phyloP scores from a whole-genome alignment of 441 rosid genomes.

The Metrosideros polymorpha region DNA sequence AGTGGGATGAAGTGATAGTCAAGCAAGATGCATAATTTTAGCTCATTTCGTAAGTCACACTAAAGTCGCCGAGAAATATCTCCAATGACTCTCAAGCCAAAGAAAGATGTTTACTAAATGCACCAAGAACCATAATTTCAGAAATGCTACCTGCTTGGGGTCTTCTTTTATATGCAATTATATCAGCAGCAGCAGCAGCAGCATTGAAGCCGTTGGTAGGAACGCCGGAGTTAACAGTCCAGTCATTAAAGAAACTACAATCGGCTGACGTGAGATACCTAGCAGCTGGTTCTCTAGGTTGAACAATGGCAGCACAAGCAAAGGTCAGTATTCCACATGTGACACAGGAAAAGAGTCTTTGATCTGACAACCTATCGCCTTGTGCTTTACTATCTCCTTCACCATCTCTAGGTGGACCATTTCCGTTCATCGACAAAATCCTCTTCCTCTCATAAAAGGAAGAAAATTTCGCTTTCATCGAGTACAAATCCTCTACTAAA shows the following conservation, averaged over 20 bases:
- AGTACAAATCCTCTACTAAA: slow-evolving; percentile 30
- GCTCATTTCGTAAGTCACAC: background rate
- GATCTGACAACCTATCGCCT: slow-evolving; percentile 64
- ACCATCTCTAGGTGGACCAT: slow-evolving; percentile 9
- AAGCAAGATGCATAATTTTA: background rate
- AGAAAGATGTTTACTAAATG: background rate
- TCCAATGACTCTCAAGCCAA: background rate
- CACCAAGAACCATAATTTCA: background rate
- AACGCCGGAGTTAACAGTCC: slow-evolving; percentile 58
- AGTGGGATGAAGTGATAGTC: background rate
- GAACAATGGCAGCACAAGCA: slow-evolving; percentile 80
- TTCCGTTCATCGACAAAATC: slow-evolving; percentile 21
- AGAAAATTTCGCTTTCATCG: slow-evolving; percentile 52
- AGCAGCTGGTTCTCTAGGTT: slow-evolving; percentile 80
- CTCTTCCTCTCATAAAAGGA: slow-evolving; percentile 49
- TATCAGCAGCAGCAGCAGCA: slow-evolving; percentile 10
- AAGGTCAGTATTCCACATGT: slow-evolving; percentile 89
- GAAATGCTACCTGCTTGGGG: background rate
- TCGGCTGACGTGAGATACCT: slow-evolving; percentile 89
- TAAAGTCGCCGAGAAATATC: background rate
- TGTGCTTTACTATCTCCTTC: slow-evolving; percentile 22
- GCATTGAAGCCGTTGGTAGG: slow-evolving; percentile 15
- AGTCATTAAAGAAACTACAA: slow-evolving; percentile 83
- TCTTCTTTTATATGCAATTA: slow-evolving; percentile 6
- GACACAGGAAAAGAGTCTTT: slow-evolving; percentile 87